Evolutionary conservation across 768 basidiomycete genomes (phyloP).

Genomic region (Cyathus striatus): DNA sequence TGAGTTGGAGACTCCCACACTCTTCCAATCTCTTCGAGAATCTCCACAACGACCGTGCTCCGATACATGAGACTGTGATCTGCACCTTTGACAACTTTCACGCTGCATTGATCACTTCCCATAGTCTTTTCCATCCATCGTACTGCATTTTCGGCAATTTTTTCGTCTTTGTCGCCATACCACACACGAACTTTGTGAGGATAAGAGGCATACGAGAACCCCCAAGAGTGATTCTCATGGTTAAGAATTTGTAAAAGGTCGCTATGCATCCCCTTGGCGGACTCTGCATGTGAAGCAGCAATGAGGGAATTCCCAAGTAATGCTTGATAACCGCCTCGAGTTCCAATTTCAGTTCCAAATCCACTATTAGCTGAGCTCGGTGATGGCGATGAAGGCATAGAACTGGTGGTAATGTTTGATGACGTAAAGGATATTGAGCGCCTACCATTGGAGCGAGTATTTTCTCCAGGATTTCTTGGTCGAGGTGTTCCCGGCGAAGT

Average conservation of each 20-base stretch:
- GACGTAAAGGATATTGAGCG: constrained; percentile 73
- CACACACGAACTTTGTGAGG: constrained; percentile 77
- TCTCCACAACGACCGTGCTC: constrained; percentile 81
- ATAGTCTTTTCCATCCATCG: constrained; percentile 89
- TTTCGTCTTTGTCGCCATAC: constrained; percentile 93
- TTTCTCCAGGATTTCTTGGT: constrained; percentile 21
- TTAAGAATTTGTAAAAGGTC: constrained; percentile 92
- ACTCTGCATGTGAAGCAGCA: constrained; percentile 93
- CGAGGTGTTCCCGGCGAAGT: too few relatives aligned
- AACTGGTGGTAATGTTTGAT: constrained; percentile 33
- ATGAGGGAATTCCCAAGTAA: constrained; percentile 86
- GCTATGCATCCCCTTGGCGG: constrained; percentile 82
- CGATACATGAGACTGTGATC: constrained; percentile 95
- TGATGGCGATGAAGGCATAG: constrained; percentile 47
- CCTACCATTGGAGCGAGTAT: constrained; percentile 47
- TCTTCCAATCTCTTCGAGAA: constrained; percentile 64
- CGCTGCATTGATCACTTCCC: constrained; percentile 66
- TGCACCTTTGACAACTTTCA: constrained; percentile 82
- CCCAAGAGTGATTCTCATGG: constrained; percentile 85
- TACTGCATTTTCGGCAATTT: constrained; percentile 87
- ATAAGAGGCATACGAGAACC: constrained; percentile 82
- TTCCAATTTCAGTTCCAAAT: constrained; percentile 21
- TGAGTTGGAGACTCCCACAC: too few relatives aligned
- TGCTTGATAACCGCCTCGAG: constrained; percentile 54
- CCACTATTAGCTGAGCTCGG: constrained; percentile 37